These are phyloP conservation scores for Selaginella tamariscina DNA, from an alignment of 75 land plant species.

Conservation along the genomic window DNA sequence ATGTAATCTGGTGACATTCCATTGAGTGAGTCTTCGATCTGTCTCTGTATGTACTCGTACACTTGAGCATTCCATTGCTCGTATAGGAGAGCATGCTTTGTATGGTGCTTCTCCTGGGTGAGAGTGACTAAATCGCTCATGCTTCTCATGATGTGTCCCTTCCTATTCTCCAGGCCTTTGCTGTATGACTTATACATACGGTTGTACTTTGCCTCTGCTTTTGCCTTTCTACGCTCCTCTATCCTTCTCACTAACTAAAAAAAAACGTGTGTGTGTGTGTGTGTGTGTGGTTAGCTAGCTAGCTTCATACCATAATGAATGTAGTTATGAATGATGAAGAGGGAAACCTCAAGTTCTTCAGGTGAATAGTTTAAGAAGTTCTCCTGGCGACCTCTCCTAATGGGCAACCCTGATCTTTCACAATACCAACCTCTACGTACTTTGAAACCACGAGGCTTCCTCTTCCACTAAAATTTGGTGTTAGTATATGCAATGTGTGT, in stretches of 20 bases:
- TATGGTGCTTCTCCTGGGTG: background rate
- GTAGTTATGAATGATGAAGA: background rate
- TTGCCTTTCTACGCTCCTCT: background rate
- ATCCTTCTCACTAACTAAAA: background rate
- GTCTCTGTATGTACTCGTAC: background rate
- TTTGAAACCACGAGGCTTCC: background rate
- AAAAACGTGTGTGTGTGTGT: background rate
- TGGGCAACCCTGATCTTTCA: background rate
- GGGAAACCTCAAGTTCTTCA: background rate
- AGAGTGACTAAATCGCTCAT: background rate
- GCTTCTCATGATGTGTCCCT: background rate
- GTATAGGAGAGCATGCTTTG: background rate
- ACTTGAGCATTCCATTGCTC: background rate
- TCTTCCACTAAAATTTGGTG: background rate
- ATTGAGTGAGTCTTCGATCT: background rate
- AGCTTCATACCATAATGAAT: background rate
- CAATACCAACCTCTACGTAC: background rate
- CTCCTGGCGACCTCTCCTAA: background rate
- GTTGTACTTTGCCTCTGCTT: background rate
- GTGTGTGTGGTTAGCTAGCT: background rate
- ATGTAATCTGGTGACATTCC: background rate
- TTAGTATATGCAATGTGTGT: too few relatives aligned
- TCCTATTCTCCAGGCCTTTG: background rate
- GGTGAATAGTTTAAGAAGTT: background rate
- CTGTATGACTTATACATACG: background rate